Evolutionary conservation across 192 early-diverging fungal species (phyloP), one percentile per base, ranked within the genome.

Genomic region (Coemansia umbellata): DNA sequence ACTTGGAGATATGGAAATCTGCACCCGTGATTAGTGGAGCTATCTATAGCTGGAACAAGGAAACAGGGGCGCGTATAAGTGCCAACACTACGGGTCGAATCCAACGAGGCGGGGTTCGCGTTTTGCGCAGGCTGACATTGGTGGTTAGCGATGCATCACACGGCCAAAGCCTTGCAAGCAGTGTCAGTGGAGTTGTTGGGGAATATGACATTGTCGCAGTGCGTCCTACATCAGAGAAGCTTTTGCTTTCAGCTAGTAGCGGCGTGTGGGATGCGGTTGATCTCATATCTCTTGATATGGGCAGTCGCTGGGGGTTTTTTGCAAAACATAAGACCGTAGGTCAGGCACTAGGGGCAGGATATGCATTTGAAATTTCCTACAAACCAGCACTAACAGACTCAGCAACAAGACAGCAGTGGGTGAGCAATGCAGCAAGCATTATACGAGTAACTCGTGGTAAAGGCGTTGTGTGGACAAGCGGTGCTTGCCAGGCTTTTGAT

Each of bases 131-230:
- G 17, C 37, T 75, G 48, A 75, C 72, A 19, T 35, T 52, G 31
- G 57, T 66, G 26, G 43, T 75, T 24, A 44, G 52, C 37, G 72
- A 75, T 11, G 53, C 65, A 4, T 51, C 65, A 43, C 72, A 75
- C 15, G 65, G 65, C 15, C 69, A 60, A 9, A 55, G 57, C 32
- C 31, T 72, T 14, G 31, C 53, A 10, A 49, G 71, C 53, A 62
- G 37, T 21, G 45, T 54, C 23, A 23, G 33, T 2, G 39, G 58
- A 5, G 24, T 43, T 7, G 55, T 47, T 18, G 37, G 21, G 33
- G 60, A 58, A 39, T 77, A 70, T 44, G 74, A 77, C 35, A 31
- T 77, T 21, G 68, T 77, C 14, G 74, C 74, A 19, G 67, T 66
- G 24, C 74, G 59, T 32, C 74, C 74, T 11, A 53, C 50, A 13